Conservation (phyloP, 306 rosid genomes). For the Vicia villosa region DNA sequence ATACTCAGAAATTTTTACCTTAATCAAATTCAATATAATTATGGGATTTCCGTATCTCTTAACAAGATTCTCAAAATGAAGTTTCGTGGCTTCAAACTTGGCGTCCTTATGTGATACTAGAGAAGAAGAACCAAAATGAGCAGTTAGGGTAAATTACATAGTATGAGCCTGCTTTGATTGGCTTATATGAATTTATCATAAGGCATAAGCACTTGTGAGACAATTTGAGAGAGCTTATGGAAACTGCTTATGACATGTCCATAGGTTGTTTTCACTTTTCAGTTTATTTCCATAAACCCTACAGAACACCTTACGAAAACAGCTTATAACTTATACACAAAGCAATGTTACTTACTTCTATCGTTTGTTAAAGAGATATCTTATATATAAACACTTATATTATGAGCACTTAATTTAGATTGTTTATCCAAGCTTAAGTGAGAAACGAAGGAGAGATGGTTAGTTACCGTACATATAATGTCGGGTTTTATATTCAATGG, state of each 20-base stretch:
- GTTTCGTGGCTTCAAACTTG: slow-evolving; percentile 80
- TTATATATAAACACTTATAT: not conserved
- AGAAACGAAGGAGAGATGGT: slow-evolving; percentile 28
- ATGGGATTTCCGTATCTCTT: slow-evolving; percentile 92
- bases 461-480: slow-evolving; percentile 68
- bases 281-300: too few relatives aligned
- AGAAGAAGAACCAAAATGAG: slow-evolving; percentile 38
- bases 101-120: slow-evolving; percentile 72
- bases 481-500: slow-evolving; percentile 80
- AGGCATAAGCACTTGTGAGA: not conserved
- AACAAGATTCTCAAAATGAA: slow-evolving; percentile 91
- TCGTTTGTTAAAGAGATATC: not conserved
- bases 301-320: not conserved
- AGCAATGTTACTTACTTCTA: too few relatives aligned
- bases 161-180: not conserved
- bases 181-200: not conserved
- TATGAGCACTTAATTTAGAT: not conserved
- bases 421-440: not conserved
- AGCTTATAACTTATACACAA: not conserved
- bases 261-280: too few relatives aligned
- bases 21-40: slow-evolving; percentile 87
- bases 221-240: not conserved
- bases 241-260: too few relatives aligned
- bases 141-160: slow-evolving; percentile 25
- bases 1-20: slow-evolving; percentile 53